A percentile compares a stretch with the other conserved stretches of the same genome.
Evolutionary conservation across 2,329 filamentous ascomycete genomes (phyloP).

Genomic region (Ascochyta rabiei): DNA sequence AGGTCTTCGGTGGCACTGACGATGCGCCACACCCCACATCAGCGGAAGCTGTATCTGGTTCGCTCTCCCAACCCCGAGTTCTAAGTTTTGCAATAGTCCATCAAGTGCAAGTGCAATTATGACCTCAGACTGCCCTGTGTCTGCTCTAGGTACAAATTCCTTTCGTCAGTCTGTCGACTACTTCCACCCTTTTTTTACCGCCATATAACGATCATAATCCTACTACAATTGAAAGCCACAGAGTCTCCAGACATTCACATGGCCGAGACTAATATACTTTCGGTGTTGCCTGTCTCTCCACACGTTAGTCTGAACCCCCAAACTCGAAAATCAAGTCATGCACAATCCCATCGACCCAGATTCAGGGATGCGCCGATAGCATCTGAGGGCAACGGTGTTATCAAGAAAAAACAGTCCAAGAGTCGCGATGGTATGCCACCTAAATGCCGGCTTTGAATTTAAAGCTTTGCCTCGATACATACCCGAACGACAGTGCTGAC

Average conservation of each 20-base stretch:
- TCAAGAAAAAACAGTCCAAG: conserved; percentile 74
- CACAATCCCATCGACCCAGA: conserved; percentile 21
- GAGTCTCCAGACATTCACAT: conserved; percentile 33
- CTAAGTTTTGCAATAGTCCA: conserved; percentile 6
- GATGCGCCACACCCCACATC: conserved; percentile 53
- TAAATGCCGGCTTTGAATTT: background rate
- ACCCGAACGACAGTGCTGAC: conserved; percentile 13
- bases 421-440: conserved; percentile 71
- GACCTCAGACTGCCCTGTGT: background rate
- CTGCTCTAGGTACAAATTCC: conserved; percentile 12
- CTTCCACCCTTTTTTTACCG: background rate
- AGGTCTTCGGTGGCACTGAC: conserved; percentile 49
- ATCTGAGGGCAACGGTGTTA: conserved; percentile 47
- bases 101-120: conserved; percentile 4
- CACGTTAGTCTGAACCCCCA: background rate
- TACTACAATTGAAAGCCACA: conserved; percentile 9
- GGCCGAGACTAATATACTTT: conserved; percentile 1
- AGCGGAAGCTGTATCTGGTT: conserved; percentile 44
- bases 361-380: conserved; percentile 32
- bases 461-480: background rate
- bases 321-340: background rate
- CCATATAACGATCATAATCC: conserved; percentile 7
- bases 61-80: conserved; percentile 4
- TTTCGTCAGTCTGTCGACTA: background rate
- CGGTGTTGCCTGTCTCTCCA: conserved; percentile 16